Evolutionary conservation across 2,329 filamentous ascomycete genomes (phyloP).

Genomic region (Nigrospora sphaerica): DNA sequence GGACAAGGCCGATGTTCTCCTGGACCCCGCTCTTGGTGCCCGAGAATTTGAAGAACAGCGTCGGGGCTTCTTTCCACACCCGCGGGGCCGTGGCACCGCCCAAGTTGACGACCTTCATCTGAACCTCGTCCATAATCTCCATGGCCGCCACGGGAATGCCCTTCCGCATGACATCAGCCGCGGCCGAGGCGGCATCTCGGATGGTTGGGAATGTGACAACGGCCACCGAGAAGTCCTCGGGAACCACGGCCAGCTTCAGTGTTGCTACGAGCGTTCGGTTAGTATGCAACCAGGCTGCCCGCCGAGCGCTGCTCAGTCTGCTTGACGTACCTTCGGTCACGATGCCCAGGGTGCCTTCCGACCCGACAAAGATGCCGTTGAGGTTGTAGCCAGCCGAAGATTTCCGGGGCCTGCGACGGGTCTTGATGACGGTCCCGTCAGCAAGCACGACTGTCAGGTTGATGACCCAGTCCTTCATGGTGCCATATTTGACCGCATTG

Average conservation of each 20-base stretch:
- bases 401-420: conserved; percentile 68
- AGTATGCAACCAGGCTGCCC: not conserved
- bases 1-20: conserved; percentile 67
- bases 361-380: conserved; percentile 72
- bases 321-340: conserved; percentile 58
- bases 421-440: conserved; percentile 75
- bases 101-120: conserved; percentile 77
- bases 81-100: conserved; percentile 61
- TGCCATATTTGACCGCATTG: conserved; percentile 74
- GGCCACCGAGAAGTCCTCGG: conserved; percentile 69
- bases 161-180: conserved; percentile 67
- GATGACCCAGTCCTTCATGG: conserved; percentile 84
- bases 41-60: conserved; percentile 80
- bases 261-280: conserved; percentile 43
- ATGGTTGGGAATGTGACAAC: conserved; percentile 75
- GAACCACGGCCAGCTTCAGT: conserved; percentile 70
- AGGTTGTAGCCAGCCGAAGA: conserved; percentile 79
- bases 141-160: conserved; percentile 69
- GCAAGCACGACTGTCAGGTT: conserved; percentile 76
- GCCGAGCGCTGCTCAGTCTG: not conserved
- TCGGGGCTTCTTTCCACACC: conserved; percentile 69
- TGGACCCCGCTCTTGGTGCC: conserved; percentile 71
- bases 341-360: conserved; percentile 73
- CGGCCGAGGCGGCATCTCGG: conserved; percentile 66
- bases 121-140: conserved; percentile 85